Base-by-base conservation (phyloP, 176 grass and related monocot genomes). In the Juncus effusus region DNA sequence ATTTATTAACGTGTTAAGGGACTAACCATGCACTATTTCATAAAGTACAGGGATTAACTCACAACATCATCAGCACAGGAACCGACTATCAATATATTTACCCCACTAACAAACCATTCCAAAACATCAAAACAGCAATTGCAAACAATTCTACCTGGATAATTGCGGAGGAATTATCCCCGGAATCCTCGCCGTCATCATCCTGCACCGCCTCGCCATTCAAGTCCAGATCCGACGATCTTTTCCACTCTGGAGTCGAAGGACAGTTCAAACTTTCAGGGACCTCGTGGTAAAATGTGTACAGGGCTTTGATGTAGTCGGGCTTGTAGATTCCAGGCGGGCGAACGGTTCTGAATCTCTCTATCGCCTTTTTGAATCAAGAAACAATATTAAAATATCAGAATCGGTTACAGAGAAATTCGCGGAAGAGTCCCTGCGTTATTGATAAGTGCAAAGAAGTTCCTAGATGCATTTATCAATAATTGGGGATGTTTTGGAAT, bases 311-410 rank as follows among this genome's bases (percentile, higher is more conserved):
- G 62, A 99, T 90, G 50, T 99, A 99, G 60, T 99, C 95, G 57
- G 75, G 85, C 83, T 99, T 99, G 78, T 99, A 99, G 84, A 99
- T 90, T 65, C 95, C 95, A 70, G 95, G 95, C 7, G 89, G 95
- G 5, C 95, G 83, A 28, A 28, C 19, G 19, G 19, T 28, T 28
- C 19, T 28, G 19, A 28, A 28, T 28, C 19, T 0, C 19, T 28
- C 19, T 28, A 28, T 28, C 19, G 44, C 79, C 44, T 47, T 47
- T 47, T 28, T 28, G 19, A 28, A 28, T 28, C 19, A 28, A 28
- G 19, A 28, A 28, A 28, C 19, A 28, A 28, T 28, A 28, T 28
- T 28, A 28, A 28, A 28, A 28, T 28, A 28, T 28, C 19, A 28
- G 19, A 28, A 28, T 28, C 19, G 19, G 19, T 28, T 28, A 28